These are phyloP conservation scores for Colletotrichum lindemuthianum DNA, from an alignment of 2,329 filamentous ascomycete genomes.

Conservation along the genomic window DNA sequence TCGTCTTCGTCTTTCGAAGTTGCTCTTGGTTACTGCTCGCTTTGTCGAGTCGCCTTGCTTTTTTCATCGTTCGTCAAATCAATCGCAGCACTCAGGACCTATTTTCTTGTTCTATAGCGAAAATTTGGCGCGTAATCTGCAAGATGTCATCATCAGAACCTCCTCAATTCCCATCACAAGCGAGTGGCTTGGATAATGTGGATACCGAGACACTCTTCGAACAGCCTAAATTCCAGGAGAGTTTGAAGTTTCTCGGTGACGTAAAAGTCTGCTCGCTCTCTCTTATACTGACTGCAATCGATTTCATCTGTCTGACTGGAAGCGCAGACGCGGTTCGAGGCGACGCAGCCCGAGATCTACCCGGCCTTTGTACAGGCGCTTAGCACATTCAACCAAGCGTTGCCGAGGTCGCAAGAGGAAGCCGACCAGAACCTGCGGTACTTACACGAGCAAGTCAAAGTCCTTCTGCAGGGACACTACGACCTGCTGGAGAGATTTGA, in stretches of 20 bases:
- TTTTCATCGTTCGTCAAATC: too few species aligned
- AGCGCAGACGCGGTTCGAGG: constrained; percentile 23
- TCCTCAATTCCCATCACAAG: background rate
- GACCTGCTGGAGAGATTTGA: constrained; percentile 32
- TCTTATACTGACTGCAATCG: too few species aligned
- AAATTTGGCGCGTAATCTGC: too few species aligned
- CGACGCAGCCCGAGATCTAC: constrained; percentile 24
- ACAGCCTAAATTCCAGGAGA: constrained; percentile 14
- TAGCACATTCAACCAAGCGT: constrained; percentile 12
- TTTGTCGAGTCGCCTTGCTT: too few species aligned
- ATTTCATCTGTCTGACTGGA: background rate
- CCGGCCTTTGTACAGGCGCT: constrained; percentile 22
- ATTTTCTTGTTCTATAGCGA: too few species aligned
- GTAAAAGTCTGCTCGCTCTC: constrained; percentile 17
- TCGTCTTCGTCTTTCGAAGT: background rate
- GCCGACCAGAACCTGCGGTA: constrained; percentile 6
- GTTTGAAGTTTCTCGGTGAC: constrained; percentile 22
- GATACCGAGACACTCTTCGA: background rate
- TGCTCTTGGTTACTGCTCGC: too few species aligned
- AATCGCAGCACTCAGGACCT: too few species aligned
- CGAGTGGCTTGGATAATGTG: background rate
- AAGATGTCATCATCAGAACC: constrained; percentile 7
- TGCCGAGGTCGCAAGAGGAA: background rate
- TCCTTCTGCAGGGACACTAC: constrained; percentile 11
- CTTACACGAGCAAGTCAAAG: constrained; percentile 13